Evolutionary conservation across 202 grass and related monocot species (phyloP).

Genomic region (Setaria viridis): DNA sequence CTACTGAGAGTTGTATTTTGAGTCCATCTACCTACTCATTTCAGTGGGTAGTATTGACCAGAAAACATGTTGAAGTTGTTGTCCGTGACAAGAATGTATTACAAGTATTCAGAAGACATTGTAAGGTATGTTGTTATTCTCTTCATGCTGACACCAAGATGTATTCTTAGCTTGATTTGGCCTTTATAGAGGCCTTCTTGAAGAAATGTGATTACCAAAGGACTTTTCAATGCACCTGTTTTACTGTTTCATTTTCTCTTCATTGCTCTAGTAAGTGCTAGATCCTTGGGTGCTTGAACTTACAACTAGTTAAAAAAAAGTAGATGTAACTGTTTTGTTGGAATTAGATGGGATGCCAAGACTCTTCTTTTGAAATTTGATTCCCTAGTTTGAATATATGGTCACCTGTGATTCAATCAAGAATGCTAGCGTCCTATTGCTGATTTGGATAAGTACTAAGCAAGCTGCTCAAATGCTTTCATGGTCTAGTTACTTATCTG

Average conservation of each 20-base stretch:
- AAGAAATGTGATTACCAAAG: constrained; percentile 19
- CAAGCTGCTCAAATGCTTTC: constrained; percentile 5
- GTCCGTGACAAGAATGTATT: constrained; percentile 71
- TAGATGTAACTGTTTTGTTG: background rate
- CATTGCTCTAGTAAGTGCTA: constrained; percentile 15
- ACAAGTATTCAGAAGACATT: constrained; percentile 82
- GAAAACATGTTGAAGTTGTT: constrained; percentile 81
- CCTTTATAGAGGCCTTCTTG: constrained; percentile 32
- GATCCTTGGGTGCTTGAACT: constrained; percentile 25
- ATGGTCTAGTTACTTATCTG: constrained; percentile 2
- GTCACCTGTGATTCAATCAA: background rate
- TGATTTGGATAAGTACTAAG: constrained; percentile 9
- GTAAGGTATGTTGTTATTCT: constrained; percentile 68
- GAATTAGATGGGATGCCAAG: constrained; percentile 5
- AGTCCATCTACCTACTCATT: constrained; percentile 49
- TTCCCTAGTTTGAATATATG: constrained; percentile 19
- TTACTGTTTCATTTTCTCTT: constrained; percentile 17
- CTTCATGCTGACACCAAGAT: constrained; percentile 23
- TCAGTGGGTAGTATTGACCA: constrained; percentile 89
- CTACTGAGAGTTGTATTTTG: constrained; percentile 35
- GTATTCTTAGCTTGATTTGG: constrained; percentile 6
- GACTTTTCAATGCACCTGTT: constrained; percentile 10
- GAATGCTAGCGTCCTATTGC: background rate
- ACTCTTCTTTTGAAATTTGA: background rate
- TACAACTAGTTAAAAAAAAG: constrained; percentile 26